Percentiles rank a stretch among this genome's conserved stretches.
Conservation (phyloP, 192 early-diverging fungal genomes). For the Linnemannia schmuckeri region DNA sequence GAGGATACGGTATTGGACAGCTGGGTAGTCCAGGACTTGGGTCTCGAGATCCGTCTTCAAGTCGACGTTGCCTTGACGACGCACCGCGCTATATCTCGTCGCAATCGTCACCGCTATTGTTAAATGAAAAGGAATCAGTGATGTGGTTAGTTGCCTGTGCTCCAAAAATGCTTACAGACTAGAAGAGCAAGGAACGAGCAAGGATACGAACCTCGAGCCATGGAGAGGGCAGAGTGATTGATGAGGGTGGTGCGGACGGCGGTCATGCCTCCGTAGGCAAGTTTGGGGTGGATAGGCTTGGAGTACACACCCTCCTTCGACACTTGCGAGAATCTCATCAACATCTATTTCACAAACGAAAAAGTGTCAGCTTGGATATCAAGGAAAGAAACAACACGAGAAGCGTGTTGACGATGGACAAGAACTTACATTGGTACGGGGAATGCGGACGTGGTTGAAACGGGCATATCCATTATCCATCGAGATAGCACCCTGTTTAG, state of each 20-base stretch:
- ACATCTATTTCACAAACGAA: constrained; percentile 72
- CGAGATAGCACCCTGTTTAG: constrained; percentile 87
- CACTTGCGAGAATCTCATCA: constrained; percentile 90
- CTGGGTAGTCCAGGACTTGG: constrained; percentile 52
- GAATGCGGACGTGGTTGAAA: constrained; percentile 85
- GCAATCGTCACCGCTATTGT: constrained; percentile 78
- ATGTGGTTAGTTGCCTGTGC: too few relatives aligned
- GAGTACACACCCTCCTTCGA: constrained; percentile 76
- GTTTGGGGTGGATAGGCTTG: constrained; percentile 80
- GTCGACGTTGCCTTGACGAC: constrained; percentile 66
- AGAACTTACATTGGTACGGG: constrained; percentile 75
- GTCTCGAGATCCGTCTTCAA: constrained; percentile 54
- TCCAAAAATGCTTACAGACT: too few relatives aligned
- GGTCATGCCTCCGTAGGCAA: constrained; percentile 83
- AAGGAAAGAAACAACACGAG: neutral
- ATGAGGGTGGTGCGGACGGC: constrained; percentile 79
- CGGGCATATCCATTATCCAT: constrained; percentile 91
- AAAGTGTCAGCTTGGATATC: neutral
- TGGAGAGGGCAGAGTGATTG: constrained; percentile 66
- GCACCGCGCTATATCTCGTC: constrained; percentile 75
- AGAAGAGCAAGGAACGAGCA: constrained; percentile 60
- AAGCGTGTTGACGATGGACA: neutral
- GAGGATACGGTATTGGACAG: constrained; percentile 53
- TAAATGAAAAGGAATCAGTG: constrained; percentile 61
- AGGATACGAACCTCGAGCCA: constrained; percentile 58